Conservation (phyloP, 306 rosid species). For the Benincasa hispida region DNA sequence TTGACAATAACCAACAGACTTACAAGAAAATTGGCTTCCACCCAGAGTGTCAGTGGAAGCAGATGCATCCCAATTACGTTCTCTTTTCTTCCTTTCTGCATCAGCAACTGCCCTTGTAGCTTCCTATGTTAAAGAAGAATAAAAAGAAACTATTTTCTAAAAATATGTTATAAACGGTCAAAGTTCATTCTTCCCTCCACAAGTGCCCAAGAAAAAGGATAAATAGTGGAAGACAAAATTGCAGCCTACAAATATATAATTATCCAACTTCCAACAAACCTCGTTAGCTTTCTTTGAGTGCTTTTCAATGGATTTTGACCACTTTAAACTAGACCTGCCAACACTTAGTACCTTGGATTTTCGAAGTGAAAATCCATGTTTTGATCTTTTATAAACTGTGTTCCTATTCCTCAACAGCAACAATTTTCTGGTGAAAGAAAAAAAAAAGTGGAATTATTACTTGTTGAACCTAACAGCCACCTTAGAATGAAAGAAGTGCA, state of each 20-base stretch:
- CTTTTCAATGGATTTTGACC: slow-evolving; percentile 96
- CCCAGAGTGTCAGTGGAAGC: slow-evolving; percentile 35
- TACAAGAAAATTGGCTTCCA: slow-evolving; percentile 45
- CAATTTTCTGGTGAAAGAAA: slow-evolving; percentile 57
- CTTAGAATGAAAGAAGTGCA: background rate
- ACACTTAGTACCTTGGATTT: slow-evolving; percentile 87
- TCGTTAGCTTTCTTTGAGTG: slow-evolving; percentile 81
- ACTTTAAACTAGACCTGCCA: slow-evolving; percentile 91
- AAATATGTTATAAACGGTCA: background rate
- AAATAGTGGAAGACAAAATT: background rate
- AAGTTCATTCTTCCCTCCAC: background rate
- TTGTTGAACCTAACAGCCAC: slow-evolving; percentile 15
- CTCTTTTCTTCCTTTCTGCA: slow-evolving; percentile 79
- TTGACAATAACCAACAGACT: slow-evolving; percentile 19
- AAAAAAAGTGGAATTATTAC: slow-evolving; percentile 12
- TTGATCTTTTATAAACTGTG: slow-evolving; percentile 77
- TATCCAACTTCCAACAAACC: slow-evolving; percentile 42
- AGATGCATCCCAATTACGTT: slow-evolving; percentile 38
- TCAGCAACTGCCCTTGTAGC: slow-evolving; percentile 97
- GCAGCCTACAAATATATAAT: background rate
- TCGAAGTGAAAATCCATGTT: slow-evolving; percentile 75
- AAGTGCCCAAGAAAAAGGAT: background rate
- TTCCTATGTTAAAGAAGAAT: slow-evolving; percentile 36
- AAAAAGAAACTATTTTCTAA: background rate
- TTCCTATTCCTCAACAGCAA: slow-evolving; percentile 73